These are phyloP conservation scores for Torulaspora gathmanii DNA, from an alignment of 805 yeast genomes.

Conservation along the genomic window DNA sequence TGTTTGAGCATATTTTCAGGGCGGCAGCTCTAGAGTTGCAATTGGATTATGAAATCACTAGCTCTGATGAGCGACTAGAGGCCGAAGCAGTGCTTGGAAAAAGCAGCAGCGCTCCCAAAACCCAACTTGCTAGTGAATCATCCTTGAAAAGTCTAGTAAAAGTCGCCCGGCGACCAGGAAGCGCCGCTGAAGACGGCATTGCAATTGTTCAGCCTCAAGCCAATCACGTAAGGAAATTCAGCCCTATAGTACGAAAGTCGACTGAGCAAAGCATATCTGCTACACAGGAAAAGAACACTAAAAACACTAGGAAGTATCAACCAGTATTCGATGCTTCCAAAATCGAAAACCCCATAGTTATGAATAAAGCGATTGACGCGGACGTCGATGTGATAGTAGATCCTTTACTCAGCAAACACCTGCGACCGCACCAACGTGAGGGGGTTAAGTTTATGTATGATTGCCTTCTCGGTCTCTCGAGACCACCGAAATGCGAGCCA, in stretches of 20 bases:
- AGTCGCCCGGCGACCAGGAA: too few species aligned
- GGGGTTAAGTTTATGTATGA: constrained; percentile 80
- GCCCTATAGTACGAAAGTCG: neutral
- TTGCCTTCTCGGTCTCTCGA: constrained; percentile 68
- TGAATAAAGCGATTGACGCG: constrained; percentile 36
- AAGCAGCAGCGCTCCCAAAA: neutral
- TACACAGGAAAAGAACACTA: constrained; percentile 11
- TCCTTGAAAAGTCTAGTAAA: neutral
- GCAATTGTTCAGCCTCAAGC: too few species aligned
- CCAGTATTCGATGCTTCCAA: constrained; percentile 40
- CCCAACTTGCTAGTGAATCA: neutral
- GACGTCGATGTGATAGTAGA: constrained; percentile 53
- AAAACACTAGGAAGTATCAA: constrained; percentile 21
- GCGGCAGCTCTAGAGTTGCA: constrained; percentile 62
- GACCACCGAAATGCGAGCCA: constrained; percentile 35
- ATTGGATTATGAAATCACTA: constrained; percentile 45
- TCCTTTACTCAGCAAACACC: constrained; percentile 45
- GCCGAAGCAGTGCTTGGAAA: constrained; percentile 1
- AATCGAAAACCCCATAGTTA: constrained; percentile 39
- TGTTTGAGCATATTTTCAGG: constrained; percentile 41
- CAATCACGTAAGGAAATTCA: neutral
- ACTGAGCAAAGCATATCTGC: neutral
- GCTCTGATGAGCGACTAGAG: constrained; percentile 19
- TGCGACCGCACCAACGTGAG: constrained; percentile 83
- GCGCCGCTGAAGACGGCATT: too few species aligned